Evolutionary conservation across 257 asterid species (phyloP).

Genomic region (Anisodus acutangulus): DNA sequence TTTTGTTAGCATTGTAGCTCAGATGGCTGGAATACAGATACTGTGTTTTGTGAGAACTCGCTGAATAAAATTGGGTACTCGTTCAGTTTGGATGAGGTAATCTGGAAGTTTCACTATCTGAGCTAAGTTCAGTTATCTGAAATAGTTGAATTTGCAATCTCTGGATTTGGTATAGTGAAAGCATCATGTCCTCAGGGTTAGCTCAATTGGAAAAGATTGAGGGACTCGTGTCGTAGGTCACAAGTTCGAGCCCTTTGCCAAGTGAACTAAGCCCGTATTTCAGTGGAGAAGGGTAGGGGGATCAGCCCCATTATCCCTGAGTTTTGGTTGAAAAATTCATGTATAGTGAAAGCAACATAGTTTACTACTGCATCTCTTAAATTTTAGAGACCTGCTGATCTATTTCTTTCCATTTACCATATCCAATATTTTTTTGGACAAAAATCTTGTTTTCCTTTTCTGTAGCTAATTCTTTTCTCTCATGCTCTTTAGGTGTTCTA

Average conservation of each 20-base stretch:
- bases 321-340: constrained; percentile 10
- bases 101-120: constrained; percentile 15
- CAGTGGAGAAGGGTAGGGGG: neutral
- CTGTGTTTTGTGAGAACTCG: neutral
- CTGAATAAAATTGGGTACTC: neutral
- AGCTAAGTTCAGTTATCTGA: neutral
- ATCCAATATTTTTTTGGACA: neutral
- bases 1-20: constrained; percentile 13
- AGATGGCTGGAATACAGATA: neutral
- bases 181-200: neutral
- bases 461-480: neutral
- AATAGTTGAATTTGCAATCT: constrained; percentile 24
- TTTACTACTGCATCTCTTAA: neutral
- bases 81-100: constrained; percentile 13
- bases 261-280: too few relatives aligned
- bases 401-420: constrained; percentile 18
- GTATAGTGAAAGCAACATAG: neutral
- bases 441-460: constrained; percentile 12
- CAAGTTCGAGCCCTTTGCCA: neutral
- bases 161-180: constrained; percentile 19
- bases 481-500: neutral
- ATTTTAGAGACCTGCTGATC: neutral
- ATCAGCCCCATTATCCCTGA: neutral
- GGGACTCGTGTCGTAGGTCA: neutral
- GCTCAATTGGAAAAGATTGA: neutral